Evolutionary conservation across 139 green algal genomes (phyloP).

Genomic region (Chlamydomonas schloesseri): DNA sequence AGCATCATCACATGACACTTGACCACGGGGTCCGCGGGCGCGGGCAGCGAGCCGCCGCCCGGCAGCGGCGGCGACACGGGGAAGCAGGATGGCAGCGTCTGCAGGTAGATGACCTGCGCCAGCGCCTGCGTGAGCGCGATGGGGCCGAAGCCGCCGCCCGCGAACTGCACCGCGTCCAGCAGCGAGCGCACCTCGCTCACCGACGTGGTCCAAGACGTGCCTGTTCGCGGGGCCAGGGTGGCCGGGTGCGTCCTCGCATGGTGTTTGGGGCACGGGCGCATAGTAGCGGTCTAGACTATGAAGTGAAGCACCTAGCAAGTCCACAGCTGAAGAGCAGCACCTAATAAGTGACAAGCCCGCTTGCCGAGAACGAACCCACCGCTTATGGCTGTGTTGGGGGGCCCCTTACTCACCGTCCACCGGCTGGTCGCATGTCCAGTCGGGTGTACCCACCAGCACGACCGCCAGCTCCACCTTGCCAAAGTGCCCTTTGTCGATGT

Average conservation of each 20-base stretch:
- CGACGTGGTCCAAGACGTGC: conserved; percentile 17
- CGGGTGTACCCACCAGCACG: background rate
- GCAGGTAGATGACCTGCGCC: conserved; percentile 36
- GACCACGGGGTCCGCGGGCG: conserved; percentile 27
- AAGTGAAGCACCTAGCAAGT: no score
- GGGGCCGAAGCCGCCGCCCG: conserved; percentile 36
- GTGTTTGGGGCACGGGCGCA: no score
- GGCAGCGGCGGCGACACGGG: conserved; percentile 32
- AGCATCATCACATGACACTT: conserved; percentile 35
- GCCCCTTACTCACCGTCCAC: conserved; percentile 6
- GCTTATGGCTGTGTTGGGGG: no score
- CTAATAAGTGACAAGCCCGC: no score
- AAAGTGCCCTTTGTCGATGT: conserved; percentile 29
- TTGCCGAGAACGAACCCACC: no score
- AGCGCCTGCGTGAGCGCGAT: conserved; percentile 38
- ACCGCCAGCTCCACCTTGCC: conserved; percentile 39
- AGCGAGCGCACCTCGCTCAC: conserved; percentile 30
- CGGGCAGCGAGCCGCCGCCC: background rate
- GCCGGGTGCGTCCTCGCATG: no score
- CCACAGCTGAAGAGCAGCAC: no score
- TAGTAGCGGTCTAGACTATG: no score
- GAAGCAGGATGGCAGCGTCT: conserved; percentile 36
- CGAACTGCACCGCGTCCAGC: conserved; percentile 36
- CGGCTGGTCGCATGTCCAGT: conserved; percentile 18
- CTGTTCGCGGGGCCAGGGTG: no score